phyloP scores from a whole-genome alignment of 495 filamentous ascomycete genomes.

The Melanomma pulvis-pyrius region DNA sequence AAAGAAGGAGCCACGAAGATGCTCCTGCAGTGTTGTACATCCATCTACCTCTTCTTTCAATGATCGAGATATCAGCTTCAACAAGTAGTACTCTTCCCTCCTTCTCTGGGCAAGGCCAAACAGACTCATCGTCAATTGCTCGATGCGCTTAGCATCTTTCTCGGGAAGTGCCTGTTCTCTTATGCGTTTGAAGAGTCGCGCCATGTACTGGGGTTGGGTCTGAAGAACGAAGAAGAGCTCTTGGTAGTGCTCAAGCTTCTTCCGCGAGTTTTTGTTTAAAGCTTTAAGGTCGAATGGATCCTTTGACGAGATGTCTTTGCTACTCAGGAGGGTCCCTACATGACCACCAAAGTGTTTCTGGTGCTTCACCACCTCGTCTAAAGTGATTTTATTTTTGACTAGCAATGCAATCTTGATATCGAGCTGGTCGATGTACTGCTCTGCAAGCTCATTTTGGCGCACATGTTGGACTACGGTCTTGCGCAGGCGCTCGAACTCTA shows the following conservation, averaged over 20 bases:
- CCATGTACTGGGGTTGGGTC: slow-evolving; percentile 93
- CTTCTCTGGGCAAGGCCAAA: slow-evolving; percentile 98
- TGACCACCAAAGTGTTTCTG: slow-evolving; percentile 96
- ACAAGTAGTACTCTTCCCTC: slow-evolving; percentile 93
- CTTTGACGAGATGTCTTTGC: slow-evolving; percentile 80
- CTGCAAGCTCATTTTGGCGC: slow-evolving; percentile 92
- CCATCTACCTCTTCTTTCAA: slow-evolving; percentile 85
- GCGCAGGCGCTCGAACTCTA: slow-evolving; percentile 85
- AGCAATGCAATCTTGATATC: slow-evolving; percentile 98
- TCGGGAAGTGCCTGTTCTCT: slow-evolving; percentile 85
- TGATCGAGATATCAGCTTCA: slow-evolving; percentile 82
- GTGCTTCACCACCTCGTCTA: slow-evolving; percentile 96
- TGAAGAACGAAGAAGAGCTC: slow-evolving; percentile 97
- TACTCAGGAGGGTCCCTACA: slow-evolving; percentile 81
- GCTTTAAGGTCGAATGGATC: slow-evolving; percentile 97
- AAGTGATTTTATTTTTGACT: slow-evolving; percentile 98
- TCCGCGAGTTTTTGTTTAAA: slow-evolving; percentile 91
- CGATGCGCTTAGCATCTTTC: slow-evolving; percentile 87
- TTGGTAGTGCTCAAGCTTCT: slow-evolving; percentile 95
- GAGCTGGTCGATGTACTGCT: slow-evolving; percentile 96
- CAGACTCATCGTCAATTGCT: slow-evolving; percentile 92
- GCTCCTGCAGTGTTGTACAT: slow-evolving; percentile 75
- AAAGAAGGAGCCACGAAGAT: slow-evolving; percentile 87
- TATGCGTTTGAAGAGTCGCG: slow-evolving; percentile 79
- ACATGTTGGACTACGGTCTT: slow-evolving; percentile 97